Percentiles rank a stretch among this genome's conserved stretches.
Evolutionary conservation across 148 eudicot genomes (phyloP).

Genomic region (Rhododendron kiyosumense): DNA sequence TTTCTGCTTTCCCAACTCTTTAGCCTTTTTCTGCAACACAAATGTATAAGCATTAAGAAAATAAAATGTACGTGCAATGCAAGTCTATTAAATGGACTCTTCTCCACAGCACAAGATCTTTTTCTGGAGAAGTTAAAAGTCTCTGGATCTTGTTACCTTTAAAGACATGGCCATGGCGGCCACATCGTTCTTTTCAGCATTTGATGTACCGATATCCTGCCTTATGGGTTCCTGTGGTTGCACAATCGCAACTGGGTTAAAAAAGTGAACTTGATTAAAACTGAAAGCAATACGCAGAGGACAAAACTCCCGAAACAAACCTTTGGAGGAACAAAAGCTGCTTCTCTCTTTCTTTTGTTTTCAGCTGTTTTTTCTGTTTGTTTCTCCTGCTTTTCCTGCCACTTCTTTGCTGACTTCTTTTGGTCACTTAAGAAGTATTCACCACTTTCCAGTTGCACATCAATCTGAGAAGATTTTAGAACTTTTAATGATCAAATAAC

Average conservation of each 20-base stretch:
- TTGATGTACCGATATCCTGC: slow-evolving; percentile 24
- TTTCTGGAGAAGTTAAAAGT: background rate
- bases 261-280: background rate
- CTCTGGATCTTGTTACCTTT: slow-evolving; percentile 47
- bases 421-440: slow-evolving; percentile 84
- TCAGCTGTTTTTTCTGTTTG: slow-evolving; percentile 78
- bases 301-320: slow-evolving; percentile 23
- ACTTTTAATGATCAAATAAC: background rate
- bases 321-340: slow-evolving; percentile 81
- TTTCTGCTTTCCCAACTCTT: slow-evolving; percentile 48
- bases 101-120: background rate
- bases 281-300: background rate
- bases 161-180: slow-evolving; percentile 51
- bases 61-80: background rate
- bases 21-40: slow-evolving; percentile 64
- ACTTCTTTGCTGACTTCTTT: slow-evolving; percentile 70
- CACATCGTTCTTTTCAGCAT: slow-evolving; percentile 38
- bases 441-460: slow-evolving; percentile 77
- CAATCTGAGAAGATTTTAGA: slow-evolving; percentile 39
- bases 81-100: background rate
- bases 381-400: slow-evolving; percentile 81
- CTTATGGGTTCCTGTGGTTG: slow-evolving; percentile 44
- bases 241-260: background rate
- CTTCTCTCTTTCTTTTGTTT: slow-evolving; percentile 67
- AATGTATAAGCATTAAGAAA: background rate